Evolutionary conservation across 75 land plant genomes (phyloP).

Genomic region (Cryptomeria japonica): DNA sequence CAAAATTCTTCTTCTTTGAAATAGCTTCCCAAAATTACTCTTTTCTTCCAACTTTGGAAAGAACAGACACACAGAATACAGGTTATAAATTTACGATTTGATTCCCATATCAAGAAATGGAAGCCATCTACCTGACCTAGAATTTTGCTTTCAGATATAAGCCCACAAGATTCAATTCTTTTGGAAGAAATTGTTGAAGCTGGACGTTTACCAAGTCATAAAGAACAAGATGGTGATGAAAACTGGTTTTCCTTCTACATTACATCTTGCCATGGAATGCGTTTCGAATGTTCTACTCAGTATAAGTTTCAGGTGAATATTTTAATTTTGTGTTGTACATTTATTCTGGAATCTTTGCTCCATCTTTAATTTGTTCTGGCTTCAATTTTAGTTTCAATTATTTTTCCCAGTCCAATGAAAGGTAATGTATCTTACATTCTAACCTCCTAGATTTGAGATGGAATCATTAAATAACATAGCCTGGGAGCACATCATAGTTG

Average conservation of each 20-base stretch:
- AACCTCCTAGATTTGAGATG: background rate
- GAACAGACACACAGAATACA: background rate
- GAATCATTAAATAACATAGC: background rate
- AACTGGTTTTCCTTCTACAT: slow-evolving; percentile 67
- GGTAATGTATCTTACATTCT: background rate
- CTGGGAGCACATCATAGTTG: background rate
- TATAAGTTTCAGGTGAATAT: slow-evolving; percentile 56
- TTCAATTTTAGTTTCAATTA: background rate
- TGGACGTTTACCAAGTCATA: slow-evolving; percentile 52
- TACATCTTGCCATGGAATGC: slow-evolving; percentile 79
- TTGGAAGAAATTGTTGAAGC: slow-evolving; percentile 78
- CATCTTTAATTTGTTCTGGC: background rate
- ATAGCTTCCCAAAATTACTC: background rate
- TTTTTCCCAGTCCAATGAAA: background rate
- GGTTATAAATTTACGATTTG: background rate
- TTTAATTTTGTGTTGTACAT: background rate
- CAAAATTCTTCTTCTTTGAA: background rate
- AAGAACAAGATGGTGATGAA: slow-evolving; percentile 44
- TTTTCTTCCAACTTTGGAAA: background rate
- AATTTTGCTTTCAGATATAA: slow-evolving; percentile 57
- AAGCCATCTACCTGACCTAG: slow-evolving; percentile 7
- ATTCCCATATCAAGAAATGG: background rate
- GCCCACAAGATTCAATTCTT: slow-evolving; percentile 83
- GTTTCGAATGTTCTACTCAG: slow-evolving; percentile 78
- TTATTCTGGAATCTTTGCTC: background rate